Percentiles rank a stretch among this genome's conserved stretches.
Evolutionary conservation across 1,284 basidiomycete genomes (phyloP).

Genomic region (Volvariella surrecta): DNA sequence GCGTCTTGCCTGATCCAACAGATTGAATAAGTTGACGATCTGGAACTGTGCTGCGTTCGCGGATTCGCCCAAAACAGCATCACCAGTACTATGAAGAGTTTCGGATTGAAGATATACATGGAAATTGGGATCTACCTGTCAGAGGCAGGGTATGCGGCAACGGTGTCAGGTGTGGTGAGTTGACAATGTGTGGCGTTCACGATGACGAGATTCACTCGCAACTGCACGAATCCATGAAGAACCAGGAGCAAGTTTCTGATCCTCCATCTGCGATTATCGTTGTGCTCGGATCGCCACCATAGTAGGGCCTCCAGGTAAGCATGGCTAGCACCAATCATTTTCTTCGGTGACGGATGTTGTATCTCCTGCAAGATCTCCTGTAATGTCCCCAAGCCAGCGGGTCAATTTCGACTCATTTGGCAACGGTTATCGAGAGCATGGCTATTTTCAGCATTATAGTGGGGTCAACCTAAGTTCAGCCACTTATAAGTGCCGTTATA

Average conservation of each 20-base stretch:
- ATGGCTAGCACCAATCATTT: slow-evolving; percentile 38
- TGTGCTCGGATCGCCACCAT: slow-evolving; percentile 12
- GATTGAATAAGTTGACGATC: slow-evolving; percentile 47
- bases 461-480: too few relatives aligned
- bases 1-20: slow-evolving; percentile 23
- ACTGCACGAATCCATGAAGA: slow-evolving; percentile 57
- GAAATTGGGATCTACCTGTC: slow-evolving; percentile 52
- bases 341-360: slow-evolving; percentile 31
- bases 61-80: slow-evolving; percentile 44
- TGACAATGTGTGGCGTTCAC: not conserved
- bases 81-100: slow-evolving; percentile 30
- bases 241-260: slow-evolving; percentile 38
- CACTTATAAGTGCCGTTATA: too few relatives aligned
- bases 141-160: not conserved
- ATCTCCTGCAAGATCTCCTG: slow-evolving; percentile 30
- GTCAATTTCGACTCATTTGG: too few relatives aligned
- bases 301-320: slow-evolving; percentile 23
- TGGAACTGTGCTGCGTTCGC: slow-evolving; percentile 46
- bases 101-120: slow-evolving; percentile 55
- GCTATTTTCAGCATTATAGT: too few relatives aligned
- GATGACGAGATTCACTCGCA: slow-evolving; percentile 23
- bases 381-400: too few relatives aligned
- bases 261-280: slow-evolving; percentile 17
- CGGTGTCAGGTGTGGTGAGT: not conserved
- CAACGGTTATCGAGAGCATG: too few relatives aligned